Percentiles rank a stretch among this genome's conserved stretches.
These are phyloP conservation scores for Graphilbum fragrans DNA, from an alignment of 2,329 filamentous ascomycete genomes.

Conservation along the genomic window DNA sequence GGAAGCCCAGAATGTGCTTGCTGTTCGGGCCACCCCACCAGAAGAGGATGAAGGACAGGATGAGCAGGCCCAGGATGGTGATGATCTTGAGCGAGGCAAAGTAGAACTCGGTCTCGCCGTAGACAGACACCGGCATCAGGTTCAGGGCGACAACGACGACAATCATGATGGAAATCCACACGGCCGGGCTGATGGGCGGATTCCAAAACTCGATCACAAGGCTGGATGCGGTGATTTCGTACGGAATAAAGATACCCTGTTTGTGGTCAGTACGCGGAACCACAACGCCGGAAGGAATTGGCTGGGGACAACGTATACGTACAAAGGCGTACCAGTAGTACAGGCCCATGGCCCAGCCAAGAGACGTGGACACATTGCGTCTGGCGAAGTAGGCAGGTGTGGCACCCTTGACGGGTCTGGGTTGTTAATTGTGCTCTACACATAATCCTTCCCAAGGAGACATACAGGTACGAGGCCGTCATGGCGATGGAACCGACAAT, in stretches of 20 bases:
- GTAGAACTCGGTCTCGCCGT: constrained; percentile 33
- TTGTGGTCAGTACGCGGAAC: too few species aligned
- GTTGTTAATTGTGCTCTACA: too few species aligned
- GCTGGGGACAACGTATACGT: too few species aligned
- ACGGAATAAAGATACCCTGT: constrained; percentile 31
- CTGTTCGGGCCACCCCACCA: constrained; percentile 42
- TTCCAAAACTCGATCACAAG: constrained; percentile 34
- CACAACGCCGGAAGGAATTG: too few species aligned
- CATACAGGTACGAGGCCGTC: constrained; percentile 49
- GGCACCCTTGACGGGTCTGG: too few species aligned
- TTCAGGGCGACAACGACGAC: constrained; percentile 32
- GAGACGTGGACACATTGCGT: constrained; percentile 33
- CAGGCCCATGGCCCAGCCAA: constrained; percentile 37
- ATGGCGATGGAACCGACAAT: constrained; percentile 33
- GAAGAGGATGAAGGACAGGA: constrained; percentile 44
- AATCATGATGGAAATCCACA: constrained; percentile 39
- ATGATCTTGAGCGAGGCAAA: constrained; percentile 40
- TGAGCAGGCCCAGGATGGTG: constrained; percentile 44
- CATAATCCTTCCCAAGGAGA: too few species aligned
- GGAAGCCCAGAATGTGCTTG: constrained; percentile 36
- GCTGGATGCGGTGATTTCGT: constrained; percentile 31
- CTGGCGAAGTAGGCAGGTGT: constrained; percentile 34
- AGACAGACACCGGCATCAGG: constrained; percentile 38
- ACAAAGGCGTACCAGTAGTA: constrained; percentile 40
- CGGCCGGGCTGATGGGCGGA: constrained; percentile 13